Evolutionary conservation across 2,329 filamentous ascomycete genomes (phyloP).

Genomic region (Fusarium praegraminearum): DNA sequence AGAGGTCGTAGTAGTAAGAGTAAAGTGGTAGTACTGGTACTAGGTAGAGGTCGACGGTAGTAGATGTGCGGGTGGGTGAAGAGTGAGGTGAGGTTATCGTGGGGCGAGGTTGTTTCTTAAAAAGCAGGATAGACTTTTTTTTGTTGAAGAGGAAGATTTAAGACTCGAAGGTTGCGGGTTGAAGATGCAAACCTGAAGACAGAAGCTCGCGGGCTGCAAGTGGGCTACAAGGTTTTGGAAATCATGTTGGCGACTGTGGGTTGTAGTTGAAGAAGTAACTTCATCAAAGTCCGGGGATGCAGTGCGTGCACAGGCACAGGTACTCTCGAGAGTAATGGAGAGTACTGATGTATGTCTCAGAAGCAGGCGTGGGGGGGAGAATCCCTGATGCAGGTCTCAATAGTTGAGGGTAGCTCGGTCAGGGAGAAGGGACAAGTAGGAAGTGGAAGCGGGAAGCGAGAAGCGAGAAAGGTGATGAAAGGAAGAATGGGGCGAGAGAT

Average conservation of each 20-base stretch:
- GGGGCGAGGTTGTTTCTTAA: slow-evolving; percentile 13
- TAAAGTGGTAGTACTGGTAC: neutral
- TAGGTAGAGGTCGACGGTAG: slow-evolving; percentile 5
- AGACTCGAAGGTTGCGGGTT: slow-evolving; percentile 24
- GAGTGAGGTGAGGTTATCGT: slow-evolving; percentile 13
- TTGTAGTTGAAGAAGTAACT: slow-evolving; percentile 44
- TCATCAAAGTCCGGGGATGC: slow-evolving; percentile 27
- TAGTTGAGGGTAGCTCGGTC: slow-evolving; percentile 42
- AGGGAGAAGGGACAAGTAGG: slow-evolving; percentile 44
- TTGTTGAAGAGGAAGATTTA: neutral
- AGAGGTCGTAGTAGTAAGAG: slow-evolving; percentile 4
- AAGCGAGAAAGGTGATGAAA: slow-evolving; percentile 8
- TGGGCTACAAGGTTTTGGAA: slow-evolving; percentile 41
- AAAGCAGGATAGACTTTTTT: slow-evolving; percentile 17
- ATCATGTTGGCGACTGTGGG: slow-evolving; percentile 45
- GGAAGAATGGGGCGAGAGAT: slow-evolving; percentile 37
- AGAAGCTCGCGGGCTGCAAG: slow-evolving; percentile 43
- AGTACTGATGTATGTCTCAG: slow-evolving; percentile 5
- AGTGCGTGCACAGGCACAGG: neutral
- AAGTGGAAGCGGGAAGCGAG: neutral
- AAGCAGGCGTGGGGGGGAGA: slow-evolving; percentile 41
- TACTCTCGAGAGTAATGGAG: neutral
- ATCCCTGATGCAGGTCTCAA: slow-evolving; percentile 29
- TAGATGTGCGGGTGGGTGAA: slow-evolving; percentile 18
- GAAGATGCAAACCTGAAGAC: slow-evolving; percentile 33